Conservation (phyloP, 2,329 filamentous ascomycete genomes). For the Penicillium italicum region DNA sequence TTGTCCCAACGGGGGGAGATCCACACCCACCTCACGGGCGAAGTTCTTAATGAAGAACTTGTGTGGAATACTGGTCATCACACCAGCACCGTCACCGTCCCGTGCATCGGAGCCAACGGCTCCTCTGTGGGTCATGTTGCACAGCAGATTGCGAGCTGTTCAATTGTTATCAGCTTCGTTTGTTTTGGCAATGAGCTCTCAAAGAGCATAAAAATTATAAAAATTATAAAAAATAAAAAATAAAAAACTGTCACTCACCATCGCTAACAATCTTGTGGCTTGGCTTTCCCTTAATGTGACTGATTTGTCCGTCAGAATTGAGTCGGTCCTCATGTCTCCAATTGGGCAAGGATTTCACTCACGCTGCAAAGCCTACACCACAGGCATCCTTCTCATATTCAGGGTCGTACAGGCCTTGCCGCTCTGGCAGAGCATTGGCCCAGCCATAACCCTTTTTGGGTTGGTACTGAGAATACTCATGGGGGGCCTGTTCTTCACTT, state of each 20-base stretch:
- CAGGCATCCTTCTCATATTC: conserved; percentile 97
- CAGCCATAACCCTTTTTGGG: conserved; percentile 72
- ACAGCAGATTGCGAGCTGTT: conserved; percentile 83
- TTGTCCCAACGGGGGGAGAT: conserved; percentile 82
- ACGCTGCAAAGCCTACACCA: conserved; percentile 98
- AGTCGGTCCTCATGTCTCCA: conserved; percentile 2
- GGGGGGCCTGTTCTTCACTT: conserved; percentile 42
- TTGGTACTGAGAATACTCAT: conserved; percentile 53
- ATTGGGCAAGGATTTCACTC: conserved; percentile 43
- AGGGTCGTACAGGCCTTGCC: conserved; percentile 98
- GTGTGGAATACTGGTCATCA: conserved; percentile 99
- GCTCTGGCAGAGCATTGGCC: conserved; percentile 92
- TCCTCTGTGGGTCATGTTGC: conserved; percentile 99
- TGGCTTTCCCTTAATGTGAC: conserved; percentile 93
- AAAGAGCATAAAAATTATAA: no score
- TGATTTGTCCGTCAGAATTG: conserved; percentile 36
- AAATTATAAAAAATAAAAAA: no score
- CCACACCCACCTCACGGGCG: conserved; percentile 81
- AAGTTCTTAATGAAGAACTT: conserved; percentile 99
- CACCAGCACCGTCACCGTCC: conserved; percentile 96
- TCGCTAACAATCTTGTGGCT: conserved; percentile 99
- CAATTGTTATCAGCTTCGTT: neutral
- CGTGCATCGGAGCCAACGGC: conserved; percentile 96
- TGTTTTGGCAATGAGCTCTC: neutral
- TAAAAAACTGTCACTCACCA: conserved; percentile 61